Percentiles rank a stretch among this genome's conserved stretches.
Conservation (phyloP, 2,329 filamentous ascomycete species). For the Xenoacremonium recifei region DNA sequence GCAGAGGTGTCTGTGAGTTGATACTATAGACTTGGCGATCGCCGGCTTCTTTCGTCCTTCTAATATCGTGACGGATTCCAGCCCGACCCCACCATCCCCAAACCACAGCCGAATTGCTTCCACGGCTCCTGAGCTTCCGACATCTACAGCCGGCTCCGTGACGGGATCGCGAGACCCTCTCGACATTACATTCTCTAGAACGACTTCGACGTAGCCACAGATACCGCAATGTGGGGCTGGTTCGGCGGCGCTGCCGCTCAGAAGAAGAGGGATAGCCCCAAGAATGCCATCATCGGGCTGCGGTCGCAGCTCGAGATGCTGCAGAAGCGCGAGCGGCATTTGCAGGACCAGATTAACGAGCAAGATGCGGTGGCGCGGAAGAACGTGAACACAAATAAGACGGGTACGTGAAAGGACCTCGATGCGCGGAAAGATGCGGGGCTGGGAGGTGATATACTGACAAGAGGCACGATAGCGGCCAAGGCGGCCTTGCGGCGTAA, state of each 20-base stretch:
- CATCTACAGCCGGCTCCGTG: not conserved
- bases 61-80: slow-evolving; percentile 7
- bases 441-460: slow-evolving; percentile 23
- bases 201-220: too few species aligned
- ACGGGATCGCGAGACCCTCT: slow-evolving; percentile 1
- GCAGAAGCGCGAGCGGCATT: slow-evolving; percentile 90
- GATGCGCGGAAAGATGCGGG: slow-evolving; percentile 1
- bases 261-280: slow-evolving; percentile 89
- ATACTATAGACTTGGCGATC: not conserved
- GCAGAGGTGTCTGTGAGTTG: slow-evolving; percentile 5
- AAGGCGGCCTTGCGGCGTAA: slow-evolving; percentile 89
- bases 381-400: slow-evolving; percentile 84
- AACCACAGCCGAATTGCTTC: slow-evolving; percentile 19
- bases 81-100: slow-evolving; percentile 26
- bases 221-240: slow-evolving; percentile 72
- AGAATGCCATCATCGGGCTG: slow-evolving; percentile 91
- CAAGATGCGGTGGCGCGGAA: slow-evolving; percentile 88
- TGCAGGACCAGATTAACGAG: slow-evolving; percentile 90
- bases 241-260: slow-evolving; percentile 81
- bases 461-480: slow-evolving; percentile 64
- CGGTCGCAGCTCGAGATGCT: slow-evolving; percentile 94
- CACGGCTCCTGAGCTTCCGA: not conserved
- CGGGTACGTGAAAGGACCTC: slow-evolving; percentile 65
- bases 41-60: not conserved
- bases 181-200: slow-evolving; percentile 2